Evolutionary conservation across 805 yeast species (phyloP).

Genomic region (Isabelozyma gotoi): DNA sequence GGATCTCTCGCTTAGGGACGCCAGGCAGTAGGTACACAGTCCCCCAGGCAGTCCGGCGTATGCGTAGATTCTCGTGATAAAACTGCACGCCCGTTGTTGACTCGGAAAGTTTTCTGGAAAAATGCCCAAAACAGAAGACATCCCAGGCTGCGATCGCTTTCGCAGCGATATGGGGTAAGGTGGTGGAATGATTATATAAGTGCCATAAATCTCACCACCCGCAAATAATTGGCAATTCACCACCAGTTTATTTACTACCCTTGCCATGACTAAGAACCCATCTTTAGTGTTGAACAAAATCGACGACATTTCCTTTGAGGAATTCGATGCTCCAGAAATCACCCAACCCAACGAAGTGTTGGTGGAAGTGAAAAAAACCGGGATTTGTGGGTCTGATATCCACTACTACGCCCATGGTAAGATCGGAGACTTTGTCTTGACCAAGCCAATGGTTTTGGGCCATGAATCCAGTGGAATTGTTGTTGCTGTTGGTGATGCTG

Average conservation of each 20-base stretch:
- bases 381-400: constrained; percentile 86
- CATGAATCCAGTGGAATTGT: constrained; percentile 85
- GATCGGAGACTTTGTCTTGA: constrained; percentile 74
- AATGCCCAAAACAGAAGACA: not conserved
- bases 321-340: constrained; percentile 65
- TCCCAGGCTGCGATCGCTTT: not conserved
- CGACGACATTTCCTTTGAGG: constrained; percentile 64
- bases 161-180: not conserved
- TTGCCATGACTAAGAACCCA: constrained; percentile 26
- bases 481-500: constrained; percentile 65
- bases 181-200: not conserved
- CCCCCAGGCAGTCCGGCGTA: too few relatives aligned
- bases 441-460: constrained; percentile 81
- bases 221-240: not conserved
- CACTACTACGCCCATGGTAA: constrained; percentile 80
- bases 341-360: constrained; percentile 66
- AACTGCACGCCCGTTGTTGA: too few relatives aligned
- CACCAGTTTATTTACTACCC: too few relatives aligned
- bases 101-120: not conserved
- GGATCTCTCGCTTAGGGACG: too few relatives aligned
- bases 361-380: constrained; percentile 76
- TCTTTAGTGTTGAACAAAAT: constrained; percentile 66
- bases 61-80: too few relatives aligned
- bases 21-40: too few relatives aligned
- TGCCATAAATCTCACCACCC: too few relatives aligned